Evolutionary conservation across 805 yeast species (phyloP).

Genomic region (Metschnikowia lunata): DNA sequence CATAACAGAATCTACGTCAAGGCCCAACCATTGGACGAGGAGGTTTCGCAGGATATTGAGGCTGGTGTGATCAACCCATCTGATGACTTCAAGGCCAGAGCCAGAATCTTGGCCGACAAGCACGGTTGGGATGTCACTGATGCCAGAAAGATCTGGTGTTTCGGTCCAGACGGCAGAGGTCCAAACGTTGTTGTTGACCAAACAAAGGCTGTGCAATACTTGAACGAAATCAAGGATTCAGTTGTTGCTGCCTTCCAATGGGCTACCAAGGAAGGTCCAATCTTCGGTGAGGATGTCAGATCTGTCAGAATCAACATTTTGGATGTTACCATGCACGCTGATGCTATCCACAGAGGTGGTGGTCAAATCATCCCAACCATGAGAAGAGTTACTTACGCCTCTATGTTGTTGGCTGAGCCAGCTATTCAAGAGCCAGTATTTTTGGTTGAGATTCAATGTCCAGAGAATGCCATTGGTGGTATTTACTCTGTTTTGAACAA

Average conservation of each 20-base stretch:
- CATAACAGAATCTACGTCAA: constrained; percentile 99
- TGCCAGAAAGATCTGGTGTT: constrained; percentile 99
- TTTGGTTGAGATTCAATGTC: constrained; percentile 99
- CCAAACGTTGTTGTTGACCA: constrained; percentile 98
- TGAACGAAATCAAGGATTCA: constrained; percentile 98
- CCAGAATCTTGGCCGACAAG: constrained; percentile 97
- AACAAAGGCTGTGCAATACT: constrained; percentile 99
- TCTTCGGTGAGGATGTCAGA: constrained; percentile 94
- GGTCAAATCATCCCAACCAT: constrained; percentile 99
- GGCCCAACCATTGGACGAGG: constrained; percentile 96
- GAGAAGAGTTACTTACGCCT: constrained; percentile 99
- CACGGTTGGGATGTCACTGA: constrained; percentile 99
- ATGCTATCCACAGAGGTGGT: constrained; percentile 99
- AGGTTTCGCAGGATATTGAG: constrained; percentile 88
- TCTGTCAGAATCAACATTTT: constrained; percentile 95
- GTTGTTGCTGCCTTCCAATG: constrained; percentile 99
- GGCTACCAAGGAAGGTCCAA: constrained; percentile 99
- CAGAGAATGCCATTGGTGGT: constrained; percentile 99
- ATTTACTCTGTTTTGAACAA: constrained; percentile 98
- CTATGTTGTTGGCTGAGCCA: constrained; percentile 97
- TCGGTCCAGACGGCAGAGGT: constrained; percentile 99
- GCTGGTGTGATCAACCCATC: constrained; percentile 86
- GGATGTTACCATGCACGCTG: constrained; percentile 99
- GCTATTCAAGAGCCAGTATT: constrained; percentile 98
- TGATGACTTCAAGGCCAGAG: constrained; percentile 98